Conservation (phyloP, 129 eudicot genomes). For the sunflower (Helianthus annuus) region HanXRQr2.0-SUNRISE NC_035433.2:51106221-51106720, state of each 20-base stretch:
- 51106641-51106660: neutral
- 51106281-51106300: too few relatives aligned
- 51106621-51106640: neutral
- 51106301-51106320: too few relatives aligned
- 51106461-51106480: neutral
- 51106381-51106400: too few relatives aligned
- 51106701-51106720: slow-evolving; percentile 5
- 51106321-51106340: too few relatives aligned
- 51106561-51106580: neutral
- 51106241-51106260: too few relatives aligned
- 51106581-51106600: neutral
- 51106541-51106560: slow-evolving; percentile 5
- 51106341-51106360: too few relatives aligned
- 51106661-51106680: neutral
- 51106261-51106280: too few relatives aligned
- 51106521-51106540: neutral
- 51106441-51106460: slow-evolving; percentile 15
- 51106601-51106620: neutral
- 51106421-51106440: neutral
- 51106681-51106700: neutral
- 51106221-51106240: too few relatives aligned
- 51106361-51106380: too few relatives aligned
- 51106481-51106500: too few relatives aligned
- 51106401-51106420: too few relatives aligned
- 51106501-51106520: too few relatives aligned